These are phyloP conservation scores for Annulohypoxylon truncatum DNA, from an alignment of 2,329 filamentous ascomycete genomes.

Conservation along the genomic window DNA sequence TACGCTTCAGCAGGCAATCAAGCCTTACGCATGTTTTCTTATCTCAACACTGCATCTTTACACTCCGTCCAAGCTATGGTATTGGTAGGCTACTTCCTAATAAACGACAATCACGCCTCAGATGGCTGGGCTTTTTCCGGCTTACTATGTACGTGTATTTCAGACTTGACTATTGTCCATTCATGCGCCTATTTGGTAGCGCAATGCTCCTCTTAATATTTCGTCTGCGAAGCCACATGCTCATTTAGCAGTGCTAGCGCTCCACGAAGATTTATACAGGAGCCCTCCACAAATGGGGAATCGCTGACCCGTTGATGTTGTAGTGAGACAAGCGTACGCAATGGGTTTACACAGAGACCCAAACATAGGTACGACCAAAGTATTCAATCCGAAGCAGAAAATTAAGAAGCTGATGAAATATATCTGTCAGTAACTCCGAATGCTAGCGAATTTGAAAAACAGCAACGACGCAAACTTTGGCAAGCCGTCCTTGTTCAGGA, in stretches of 20 bases:
- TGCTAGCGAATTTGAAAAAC: slow-evolving; percentile 77
- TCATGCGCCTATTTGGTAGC: background rate
- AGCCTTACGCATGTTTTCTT: slow-evolving; percentile 78
- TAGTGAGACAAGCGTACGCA: slow-evolving; percentile 82
- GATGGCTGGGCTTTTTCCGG: slow-evolving; percentile 87
- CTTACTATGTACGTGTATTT: slow-evolving; percentile 56
- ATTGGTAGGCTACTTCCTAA: slow-evolving; percentile 83
- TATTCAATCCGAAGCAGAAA: background rate
- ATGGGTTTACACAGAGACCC: slow-evolving; percentile 85
- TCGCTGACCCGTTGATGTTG: slow-evolving; percentile 14
- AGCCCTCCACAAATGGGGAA: background rate
- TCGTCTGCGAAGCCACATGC: background rate
- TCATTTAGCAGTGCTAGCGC: background rate
- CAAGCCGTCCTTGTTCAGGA: slow-evolving; percentile 84
- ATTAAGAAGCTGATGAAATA: slow-evolving; percentile 21
- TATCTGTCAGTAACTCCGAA: slow-evolving; percentile 66
- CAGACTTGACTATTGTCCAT: background rate
- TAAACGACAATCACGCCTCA: slow-evolving; percentile 86
- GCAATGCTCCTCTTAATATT: background rate
- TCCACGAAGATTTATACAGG: background rate
- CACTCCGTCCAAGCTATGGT: slow-evolving; percentile 84
- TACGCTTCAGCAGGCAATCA: slow-evolving; percentile 85
- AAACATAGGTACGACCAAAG: slow-evolving; percentile 68
- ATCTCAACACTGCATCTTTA: slow-evolving; percentile 79
- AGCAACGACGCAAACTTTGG: slow-evolving; percentile 83